These are phyloP conservation scores for Rhododendron williamsianum DNA, from an alignment of 148 eudicot species.

Conservation along the genomic window DNA sequence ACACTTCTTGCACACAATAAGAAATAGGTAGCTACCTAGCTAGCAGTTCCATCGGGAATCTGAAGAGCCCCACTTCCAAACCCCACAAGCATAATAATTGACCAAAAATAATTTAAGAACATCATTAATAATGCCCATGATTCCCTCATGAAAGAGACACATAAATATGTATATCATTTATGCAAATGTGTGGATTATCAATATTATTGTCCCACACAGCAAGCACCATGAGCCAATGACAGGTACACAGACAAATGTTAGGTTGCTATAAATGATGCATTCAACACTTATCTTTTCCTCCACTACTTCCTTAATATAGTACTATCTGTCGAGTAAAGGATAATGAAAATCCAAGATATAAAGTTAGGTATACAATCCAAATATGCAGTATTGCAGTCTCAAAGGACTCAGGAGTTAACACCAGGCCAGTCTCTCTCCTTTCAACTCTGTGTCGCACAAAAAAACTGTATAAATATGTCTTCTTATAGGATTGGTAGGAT, in stretches of 20 bases:
- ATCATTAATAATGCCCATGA: not conserved
- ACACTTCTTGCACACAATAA: not conserved
- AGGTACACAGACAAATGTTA: not conserved
- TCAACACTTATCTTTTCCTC: not conserved
- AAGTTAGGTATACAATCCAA: not conserved
- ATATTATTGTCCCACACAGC: not conserved
- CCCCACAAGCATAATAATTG: not conserved
- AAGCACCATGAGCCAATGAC: not conserved
- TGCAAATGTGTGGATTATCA: not conserved
- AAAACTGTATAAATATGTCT: not conserved
- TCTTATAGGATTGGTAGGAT: not conserved
- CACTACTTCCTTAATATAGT: not conserved
- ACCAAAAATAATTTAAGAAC: not conserved
- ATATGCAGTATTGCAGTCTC: too few relatives aligned
- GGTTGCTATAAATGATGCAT: not conserved
- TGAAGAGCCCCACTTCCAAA: not conserved
- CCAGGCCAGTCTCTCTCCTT: not conserved
- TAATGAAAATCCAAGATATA: not conserved
- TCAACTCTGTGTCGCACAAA: not conserved
- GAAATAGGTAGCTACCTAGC: not conserved
- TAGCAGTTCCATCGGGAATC: not conserved
- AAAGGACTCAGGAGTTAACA: not conserved
- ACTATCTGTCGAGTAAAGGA: not conserved
- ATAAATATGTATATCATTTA: not conserved
- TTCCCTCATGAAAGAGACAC: not conserved